Percentiles rank a stretch among this genome's conserved stretches.
Conservation (phyloP, 169 alveolate genomes). For the Plasmodium yoelii region DNA sequence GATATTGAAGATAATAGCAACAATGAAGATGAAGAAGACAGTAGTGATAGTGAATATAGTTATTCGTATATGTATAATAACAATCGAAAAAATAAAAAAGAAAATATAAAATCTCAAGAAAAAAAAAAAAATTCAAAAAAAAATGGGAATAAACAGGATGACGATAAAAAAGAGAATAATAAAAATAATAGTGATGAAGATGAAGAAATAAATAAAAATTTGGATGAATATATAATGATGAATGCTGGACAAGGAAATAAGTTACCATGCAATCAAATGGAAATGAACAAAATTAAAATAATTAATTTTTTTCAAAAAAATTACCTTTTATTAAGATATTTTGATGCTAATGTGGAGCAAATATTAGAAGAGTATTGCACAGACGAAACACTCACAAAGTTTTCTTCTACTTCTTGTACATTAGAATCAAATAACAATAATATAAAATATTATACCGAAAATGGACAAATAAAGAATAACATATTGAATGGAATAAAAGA, state of each 20-base stretch:
- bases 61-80: not conserved
- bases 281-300: conserved; percentile 35
- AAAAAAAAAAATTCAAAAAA: not conserved
- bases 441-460: not conserved
- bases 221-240: not conserved
- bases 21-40: not conserved
- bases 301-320: conserved; percentile 65
- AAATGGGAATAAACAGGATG: not conserved
- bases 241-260: conserved; percentile 1
- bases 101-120: not conserved
- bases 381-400: not conserved
- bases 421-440: not conserved
- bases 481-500: not conserved
- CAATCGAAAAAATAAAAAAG: not conserved
- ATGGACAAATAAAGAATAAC: not conserved
- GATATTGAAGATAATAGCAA: not conserved
- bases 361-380: conserved; percentile 21
- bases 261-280: not conserved
- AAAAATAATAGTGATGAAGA: not conserved
- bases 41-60: not conserved
- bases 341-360: conserved; percentile 26
- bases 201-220: not conserved
- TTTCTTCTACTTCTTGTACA: not conserved
- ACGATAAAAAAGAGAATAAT: not conserved
- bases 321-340: conserved; percentile 45